phyloP scores from a whole-genome alignment of 805 yeast genomes.

The Starmerella bombicola region DNA sequence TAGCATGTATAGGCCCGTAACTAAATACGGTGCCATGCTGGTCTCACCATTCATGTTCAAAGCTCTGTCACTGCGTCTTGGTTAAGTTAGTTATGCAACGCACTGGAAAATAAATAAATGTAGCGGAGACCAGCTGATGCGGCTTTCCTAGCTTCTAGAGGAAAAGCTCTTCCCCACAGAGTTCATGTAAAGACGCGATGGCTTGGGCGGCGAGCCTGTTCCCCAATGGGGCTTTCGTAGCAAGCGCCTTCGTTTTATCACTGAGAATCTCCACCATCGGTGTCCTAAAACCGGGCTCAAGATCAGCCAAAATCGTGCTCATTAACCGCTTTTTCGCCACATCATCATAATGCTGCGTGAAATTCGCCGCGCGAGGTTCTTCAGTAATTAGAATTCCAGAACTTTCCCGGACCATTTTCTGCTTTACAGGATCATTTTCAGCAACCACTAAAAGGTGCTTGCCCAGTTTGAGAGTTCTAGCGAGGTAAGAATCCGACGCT shows the following conservation, averaged over 20 bases:
- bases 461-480: background rate
- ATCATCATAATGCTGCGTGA: background rate
- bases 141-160: too few relatives aligned
- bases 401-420: background rate
- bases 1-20: constrained; percentile 43
- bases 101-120: too few relatives aligned
- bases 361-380: constrained; percentile 1
- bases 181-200: background rate
- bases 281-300: background rate
- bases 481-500: too few relatives aligned
- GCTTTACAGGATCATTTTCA: background rate
- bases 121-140: too few relatives aligned
- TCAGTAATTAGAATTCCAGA: constrained; percentile 1
- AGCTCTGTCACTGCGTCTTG: constrained; percentile 29
- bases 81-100: too few relatives aligned
- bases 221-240: background rate
- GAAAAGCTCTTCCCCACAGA: background rate
- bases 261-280: background rate
- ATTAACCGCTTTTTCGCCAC: background rate
- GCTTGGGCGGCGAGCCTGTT: background rate
- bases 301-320: background rate
- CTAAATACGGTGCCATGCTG: constrained; percentile 39
- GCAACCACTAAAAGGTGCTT: background rate
- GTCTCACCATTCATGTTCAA: constrained; percentile 42
- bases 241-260: background rate